Conservation (phyloP, 768 basidiomycete genomes). For the Russula sp. region DNA sequence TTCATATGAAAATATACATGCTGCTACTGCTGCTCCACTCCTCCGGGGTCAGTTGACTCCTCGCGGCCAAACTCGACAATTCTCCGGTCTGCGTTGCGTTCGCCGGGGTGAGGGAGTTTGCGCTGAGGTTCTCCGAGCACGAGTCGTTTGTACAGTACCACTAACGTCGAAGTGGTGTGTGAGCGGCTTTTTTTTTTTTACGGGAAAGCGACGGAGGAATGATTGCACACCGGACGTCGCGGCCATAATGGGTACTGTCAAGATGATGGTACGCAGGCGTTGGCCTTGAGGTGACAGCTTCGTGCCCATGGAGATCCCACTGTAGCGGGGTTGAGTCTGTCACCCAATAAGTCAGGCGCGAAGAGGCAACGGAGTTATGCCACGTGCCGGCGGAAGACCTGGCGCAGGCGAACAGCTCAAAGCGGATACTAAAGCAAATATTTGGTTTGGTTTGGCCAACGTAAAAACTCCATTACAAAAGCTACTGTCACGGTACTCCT, state of each 20-base stretch:
- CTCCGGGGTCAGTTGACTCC: slow-evolving; percentile 10
- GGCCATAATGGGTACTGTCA: slow-evolving; percentile 58
- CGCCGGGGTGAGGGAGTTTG: slow-evolving; percentile 30
- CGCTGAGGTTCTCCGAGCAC: slow-evolving; percentile 47
- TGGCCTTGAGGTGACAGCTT: slow-evolving; percentile 42
- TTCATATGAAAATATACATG: background rate
- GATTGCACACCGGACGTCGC: slow-evolving; percentile 52
- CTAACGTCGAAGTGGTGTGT: slow-evolving; percentile 32
- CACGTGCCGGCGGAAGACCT: background rate
- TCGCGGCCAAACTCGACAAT: slow-evolving; percentile 15
- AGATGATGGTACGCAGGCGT: slow-evolving; percentile 48
- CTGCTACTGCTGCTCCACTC: background rate
- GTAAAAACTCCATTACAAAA: no score
- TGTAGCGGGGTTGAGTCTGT: no score
- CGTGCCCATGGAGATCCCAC: slow-evolving; percentile 7
- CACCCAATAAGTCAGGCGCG: no score
- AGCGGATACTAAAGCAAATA: no score
- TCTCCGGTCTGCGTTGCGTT: slow-evolving; percentile 23
- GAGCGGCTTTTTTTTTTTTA: slow-evolving; percentile 5
- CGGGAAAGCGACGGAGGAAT: slow-evolving; percentile 3
- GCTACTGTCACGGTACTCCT: no score
- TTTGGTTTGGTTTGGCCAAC: no score
- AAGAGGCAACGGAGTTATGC: background rate
- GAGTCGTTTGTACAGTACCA: slow-evolving; percentile 60
- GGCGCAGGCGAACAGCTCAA: no score